Conservation (phyloP, 192 early-diverging fungal species). For the Coemansia sp. region DNA sequence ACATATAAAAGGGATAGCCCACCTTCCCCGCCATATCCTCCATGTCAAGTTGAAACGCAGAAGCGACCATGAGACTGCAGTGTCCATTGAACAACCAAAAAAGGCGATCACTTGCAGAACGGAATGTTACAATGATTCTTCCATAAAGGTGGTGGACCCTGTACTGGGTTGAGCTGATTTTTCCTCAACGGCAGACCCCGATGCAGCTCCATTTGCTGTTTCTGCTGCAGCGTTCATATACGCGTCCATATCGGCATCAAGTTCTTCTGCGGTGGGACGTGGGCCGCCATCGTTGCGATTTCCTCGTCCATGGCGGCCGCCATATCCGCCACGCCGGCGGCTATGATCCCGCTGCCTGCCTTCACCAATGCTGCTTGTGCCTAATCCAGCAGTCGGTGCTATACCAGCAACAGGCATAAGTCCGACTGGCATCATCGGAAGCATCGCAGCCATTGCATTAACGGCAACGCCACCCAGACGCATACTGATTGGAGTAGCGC, state of each 20-base stretch:
- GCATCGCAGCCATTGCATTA: conserved; percentile 9
- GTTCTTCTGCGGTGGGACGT: conserved; percentile 28
- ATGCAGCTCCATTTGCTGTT: neutral
- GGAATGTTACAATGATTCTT: neutral
- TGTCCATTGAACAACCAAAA: neutral
- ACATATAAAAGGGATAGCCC: neutral
- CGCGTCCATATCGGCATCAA: conserved; percentile 49
- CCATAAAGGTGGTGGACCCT: neutral
- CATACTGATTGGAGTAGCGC: conserved; percentile 3
- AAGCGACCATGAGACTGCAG: neutral
- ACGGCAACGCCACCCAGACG: conserved; percentile 18
- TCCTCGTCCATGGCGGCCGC: neutral
- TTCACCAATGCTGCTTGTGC: neutral
- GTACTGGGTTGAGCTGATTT: neutral
- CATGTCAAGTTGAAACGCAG: neutral
- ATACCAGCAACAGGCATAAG: neutral
- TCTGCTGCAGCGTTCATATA: conserved; percentile 29
- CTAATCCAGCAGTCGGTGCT: neutral
- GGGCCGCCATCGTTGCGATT: conserved; percentile 8
- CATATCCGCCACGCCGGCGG: conserved; percentile 9
- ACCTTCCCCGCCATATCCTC: too few relatives aligned
- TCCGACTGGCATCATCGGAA: neutral
- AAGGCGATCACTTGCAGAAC: neutral
- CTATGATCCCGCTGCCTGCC: conserved; percentile 1
- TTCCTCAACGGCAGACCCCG: neutral